These are phyloP conservation scores for Trifolium repens DNA, from an alignment of 306 rosid genomes.

Conservation along the genomic window DNA sequence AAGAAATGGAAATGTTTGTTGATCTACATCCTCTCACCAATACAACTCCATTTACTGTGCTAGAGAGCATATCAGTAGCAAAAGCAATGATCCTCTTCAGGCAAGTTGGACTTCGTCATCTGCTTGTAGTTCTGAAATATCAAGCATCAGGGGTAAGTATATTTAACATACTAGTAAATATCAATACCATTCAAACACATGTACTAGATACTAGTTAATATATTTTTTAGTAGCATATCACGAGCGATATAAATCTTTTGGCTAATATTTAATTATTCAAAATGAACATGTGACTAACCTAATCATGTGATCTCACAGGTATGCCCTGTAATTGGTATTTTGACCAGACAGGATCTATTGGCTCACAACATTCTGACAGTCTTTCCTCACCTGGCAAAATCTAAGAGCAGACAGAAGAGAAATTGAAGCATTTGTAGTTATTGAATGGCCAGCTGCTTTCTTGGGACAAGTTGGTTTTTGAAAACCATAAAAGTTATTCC, in stretches of 20 bases:
- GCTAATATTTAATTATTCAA: slow-evolving; percentile 20
- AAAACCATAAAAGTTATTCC: slow-evolving; percentile 37
- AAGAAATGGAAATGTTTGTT: slow-evolving; percentile 84
- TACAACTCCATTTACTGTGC: slow-evolving; percentile 78
- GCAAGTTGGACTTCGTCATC: slow-evolving; percentile 84
- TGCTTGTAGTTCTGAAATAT: slow-evolving; percentile 82
- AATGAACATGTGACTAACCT: slow-evolving; percentile 47
- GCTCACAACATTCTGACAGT: slow-evolving; percentile 76
- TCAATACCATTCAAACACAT: slow-evolving; percentile 30
- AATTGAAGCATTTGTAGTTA: slow-evolving; percentile 41
- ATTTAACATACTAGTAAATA: slow-evolving; percentile 11
- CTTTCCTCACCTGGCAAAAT: slow-evolving; percentile 68
- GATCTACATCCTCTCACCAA: slow-evolving; percentile 93
- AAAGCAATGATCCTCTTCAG: slow-evolving; percentile 92
- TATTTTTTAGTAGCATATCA: slow-evolving; percentile 6
- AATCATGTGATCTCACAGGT: slow-evolving; percentile 54
- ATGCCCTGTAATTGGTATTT: slow-evolving; percentile 78
- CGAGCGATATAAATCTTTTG: slow-evolving; percentile 7
- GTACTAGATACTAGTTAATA: background rate
- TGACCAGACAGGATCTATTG: slow-evolving; percentile 85
- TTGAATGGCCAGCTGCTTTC: slow-evolving; percentile 43
- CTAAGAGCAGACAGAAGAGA: slow-evolving; percentile 54
- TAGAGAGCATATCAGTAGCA: slow-evolving; percentile 78
- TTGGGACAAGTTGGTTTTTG: slow-evolving; percentile 36
- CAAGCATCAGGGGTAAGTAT: slow-evolving; percentile 79